These are phyloP conservation scores for Arthrobotrys conoides DNA, from an alignment of 2,329 filamentous ascomycete genomes.

Conservation along the genomic window DNA sequence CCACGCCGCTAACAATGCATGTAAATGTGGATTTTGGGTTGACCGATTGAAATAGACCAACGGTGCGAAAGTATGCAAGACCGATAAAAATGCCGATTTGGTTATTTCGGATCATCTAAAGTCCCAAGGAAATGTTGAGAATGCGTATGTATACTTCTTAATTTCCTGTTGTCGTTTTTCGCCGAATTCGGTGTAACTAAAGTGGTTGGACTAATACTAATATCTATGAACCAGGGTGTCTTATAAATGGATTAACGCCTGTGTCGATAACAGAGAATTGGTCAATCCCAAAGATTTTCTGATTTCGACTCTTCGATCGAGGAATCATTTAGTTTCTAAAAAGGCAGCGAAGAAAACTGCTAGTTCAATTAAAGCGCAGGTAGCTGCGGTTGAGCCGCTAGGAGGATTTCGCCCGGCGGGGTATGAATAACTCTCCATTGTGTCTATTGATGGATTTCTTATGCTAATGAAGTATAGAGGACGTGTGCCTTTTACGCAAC, in stretches of 20 bases:
- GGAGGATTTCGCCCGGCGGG: constrained; percentile 4
- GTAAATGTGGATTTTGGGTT: background rate
- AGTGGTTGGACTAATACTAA: background rate
- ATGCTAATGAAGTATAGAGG: constrained; percentile 15
- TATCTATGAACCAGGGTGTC: constrained; percentile 69
- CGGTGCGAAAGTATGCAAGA: constrained; percentile 50
- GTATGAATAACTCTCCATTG: background rate
- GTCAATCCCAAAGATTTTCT: constrained; percentile 70
- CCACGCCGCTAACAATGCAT: constrained; percentile 16
- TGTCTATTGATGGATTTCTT: background rate
- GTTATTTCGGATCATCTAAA: constrained; percentile 71
- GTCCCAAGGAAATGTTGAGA: constrained; percentile 69
- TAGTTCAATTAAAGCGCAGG: constrained; percentile 9
- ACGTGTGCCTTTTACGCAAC: constrained; percentile 58
- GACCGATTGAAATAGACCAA: constrained; percentile 28
- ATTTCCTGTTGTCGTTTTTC: constrained; percentile 1
- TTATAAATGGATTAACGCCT: constrained; percentile 73
- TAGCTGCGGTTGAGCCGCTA: constrained; percentile 6
- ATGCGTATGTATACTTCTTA: constrained; percentile 68
- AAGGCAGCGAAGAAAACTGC: constrained; percentile 27
- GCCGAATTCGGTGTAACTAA: background rate
- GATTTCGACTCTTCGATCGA: constrained; percentile 63
- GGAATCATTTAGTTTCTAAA: constrained; percentile 66
- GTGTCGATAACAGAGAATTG: constrained; percentile 70
- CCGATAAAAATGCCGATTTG: constrained; percentile 47